A percentile compares a stretch with the other conserved stretches of the same genome.
Conservation (phyloP, 2,329 filamentous ascomycete genomes). For the Cryoendolithus antarcticus region DNA sequence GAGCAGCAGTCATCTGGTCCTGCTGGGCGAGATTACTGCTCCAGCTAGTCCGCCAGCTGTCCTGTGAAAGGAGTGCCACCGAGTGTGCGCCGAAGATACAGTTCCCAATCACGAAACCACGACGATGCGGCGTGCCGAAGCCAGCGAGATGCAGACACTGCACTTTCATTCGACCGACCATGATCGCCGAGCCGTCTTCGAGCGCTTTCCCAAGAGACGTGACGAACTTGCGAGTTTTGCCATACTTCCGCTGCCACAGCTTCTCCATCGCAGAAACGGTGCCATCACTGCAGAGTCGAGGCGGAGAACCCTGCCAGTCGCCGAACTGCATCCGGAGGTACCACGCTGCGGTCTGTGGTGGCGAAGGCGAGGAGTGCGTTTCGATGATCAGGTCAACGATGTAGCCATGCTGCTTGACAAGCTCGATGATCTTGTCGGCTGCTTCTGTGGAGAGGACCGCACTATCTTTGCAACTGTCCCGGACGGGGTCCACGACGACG, state of each 20-base stretch:
- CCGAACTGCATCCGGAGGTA: constrained; percentile 6
- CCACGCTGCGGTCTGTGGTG: constrained; percentile 3
- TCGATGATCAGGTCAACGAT: constrained; percentile 5
- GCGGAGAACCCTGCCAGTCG: neutral
- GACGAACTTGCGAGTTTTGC: constrained; percentile 1
- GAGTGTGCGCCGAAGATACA: constrained; percentile 3
- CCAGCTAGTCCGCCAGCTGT: neutral
- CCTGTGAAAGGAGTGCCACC: neutral
- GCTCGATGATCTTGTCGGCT: constrained; percentile 4
- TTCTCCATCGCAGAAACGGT: constrained; percentile 2
- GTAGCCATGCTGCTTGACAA: constrained; percentile 1
- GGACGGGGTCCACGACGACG: constrained; percentile 4
- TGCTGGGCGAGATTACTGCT: too few species aligned
- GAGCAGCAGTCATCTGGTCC: too few species aligned
- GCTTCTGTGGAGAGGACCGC: constrained; percentile 2
- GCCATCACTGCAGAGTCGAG: constrained; percentile 4
- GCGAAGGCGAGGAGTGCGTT: constrained; percentile 1
- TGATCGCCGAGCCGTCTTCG: constrained; percentile 1
- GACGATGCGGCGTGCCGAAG: constrained; percentile 1
- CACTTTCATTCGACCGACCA: constrained; percentile 1
- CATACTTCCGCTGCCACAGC: constrained; percentile 5
- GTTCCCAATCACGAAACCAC: constrained; percentile 3
- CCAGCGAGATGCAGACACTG: constrained; percentile 3
- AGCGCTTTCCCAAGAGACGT: constrained; percentile 3
- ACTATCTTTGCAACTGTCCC: constrained; percentile 3